phyloP scores from a whole-genome alignment of 2,329 filamentous ascomycete genomes.

The Talaromyces sp. region DNA sequence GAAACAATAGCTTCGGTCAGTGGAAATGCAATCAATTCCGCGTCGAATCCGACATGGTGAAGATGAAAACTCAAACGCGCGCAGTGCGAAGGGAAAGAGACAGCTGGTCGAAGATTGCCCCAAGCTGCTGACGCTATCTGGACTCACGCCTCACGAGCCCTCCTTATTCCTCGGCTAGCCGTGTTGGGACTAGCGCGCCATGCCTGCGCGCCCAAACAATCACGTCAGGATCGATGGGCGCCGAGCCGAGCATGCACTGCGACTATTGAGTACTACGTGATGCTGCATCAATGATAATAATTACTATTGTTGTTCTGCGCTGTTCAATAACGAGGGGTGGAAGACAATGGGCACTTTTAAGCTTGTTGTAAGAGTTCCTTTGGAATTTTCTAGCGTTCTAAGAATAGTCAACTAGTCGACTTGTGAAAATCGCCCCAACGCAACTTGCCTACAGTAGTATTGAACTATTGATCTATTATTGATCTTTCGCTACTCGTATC shows the following conservation, averaged over 20 bases:
- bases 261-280: neutral
- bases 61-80: neutral
- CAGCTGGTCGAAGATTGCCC: neutral
- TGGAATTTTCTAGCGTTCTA: neutral
- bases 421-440: neutral
- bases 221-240: neutral
- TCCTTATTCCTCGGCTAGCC: neutral
- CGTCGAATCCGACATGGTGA: neutral
- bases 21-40: neutral
- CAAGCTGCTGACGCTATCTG: conserved; percentile 12
- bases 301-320: neutral
- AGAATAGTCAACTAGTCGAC: neutral
- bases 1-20: neutral
- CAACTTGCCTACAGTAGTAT: neutral
- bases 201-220: neutral
- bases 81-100: neutral
- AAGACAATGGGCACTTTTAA: neutral
- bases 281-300: neutral
- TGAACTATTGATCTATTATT: neutral
- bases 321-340: neutral
- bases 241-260: neutral
- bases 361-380: neutral
- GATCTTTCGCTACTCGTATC: neutral
- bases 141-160: neutral
- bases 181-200: neutral